Base-by-base conservation (phyloP, 208 protist species). In the Herpetomonas tarakana region DNA sequence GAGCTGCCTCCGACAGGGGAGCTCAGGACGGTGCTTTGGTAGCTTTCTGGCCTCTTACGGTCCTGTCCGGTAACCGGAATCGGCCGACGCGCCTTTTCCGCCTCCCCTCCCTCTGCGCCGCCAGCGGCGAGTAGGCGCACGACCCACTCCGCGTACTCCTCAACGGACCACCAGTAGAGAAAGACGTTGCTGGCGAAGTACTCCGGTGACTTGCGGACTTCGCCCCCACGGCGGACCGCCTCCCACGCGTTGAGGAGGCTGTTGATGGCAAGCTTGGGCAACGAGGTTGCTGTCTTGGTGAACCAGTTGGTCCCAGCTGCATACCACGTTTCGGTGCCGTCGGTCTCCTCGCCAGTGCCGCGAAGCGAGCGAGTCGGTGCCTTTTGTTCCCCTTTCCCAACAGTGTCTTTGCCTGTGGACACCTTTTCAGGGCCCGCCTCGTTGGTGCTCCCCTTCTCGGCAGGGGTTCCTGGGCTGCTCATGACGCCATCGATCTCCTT, bases 111-210 rank as follows among this genome's bases (percentile, higher is more conserved):
- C 44, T 18, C 44, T 24, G 44, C 19, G 44, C 19, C 19, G 6
- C 4, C 44, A 22, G 3, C 16, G 19, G 44, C 9, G 19, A n/a
- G n/a, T n/a, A n/a, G n/a, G n/a, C n/a, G n/a, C n/a, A n/a, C n/a
- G n/a, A n/a, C n/a, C 11, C 21, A 29, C 2, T 24, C 52, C 12
- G 57, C 54, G 28, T 69, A 60, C 51, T 58, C 53, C 67, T 88
- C 81, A 24, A 78, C 74, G 6, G 65, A 47, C 76, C 76, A 84
- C 81, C 81, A 88, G 31, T 78, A 68, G 21, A 82, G 47, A 29
- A 83, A 54, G 25, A 70, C 70, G 28, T 62, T 84, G 38, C 59
- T 50, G 2, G 71, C 64, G 45, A 82, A 79, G 39, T 69, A 71
- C 58, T 70, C 63, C 38, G 75, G 64, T 4, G 75, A 77, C 56